These are phyloP conservation scores for Cunninghamia lanceolata DNA, from an alignment of 75 land plant genomes.

Conservation along the genomic window DNA sequence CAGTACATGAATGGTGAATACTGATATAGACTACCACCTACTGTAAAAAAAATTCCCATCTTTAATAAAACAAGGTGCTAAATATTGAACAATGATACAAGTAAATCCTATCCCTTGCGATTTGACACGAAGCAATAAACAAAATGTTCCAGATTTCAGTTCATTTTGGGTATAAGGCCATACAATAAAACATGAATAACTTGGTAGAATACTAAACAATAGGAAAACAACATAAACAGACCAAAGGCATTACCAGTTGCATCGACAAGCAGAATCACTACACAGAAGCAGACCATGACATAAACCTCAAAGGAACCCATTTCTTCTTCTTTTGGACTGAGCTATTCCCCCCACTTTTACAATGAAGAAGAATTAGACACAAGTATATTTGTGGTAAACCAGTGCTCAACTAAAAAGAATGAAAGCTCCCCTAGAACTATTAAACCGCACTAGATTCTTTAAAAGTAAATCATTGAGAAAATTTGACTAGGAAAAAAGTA, in stretches of 20 bases:
- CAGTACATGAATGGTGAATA: background rate
- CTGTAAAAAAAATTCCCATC: background rate
- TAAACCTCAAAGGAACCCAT: background rate
- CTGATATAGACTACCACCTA: background rate
- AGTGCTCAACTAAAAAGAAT: background rate
- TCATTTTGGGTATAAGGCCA: background rate
- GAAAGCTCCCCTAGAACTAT: background rate
- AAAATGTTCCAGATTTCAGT: background rate
- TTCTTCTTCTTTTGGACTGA: background rate
- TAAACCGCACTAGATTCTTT: background rate
- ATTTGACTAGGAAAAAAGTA: background rate
- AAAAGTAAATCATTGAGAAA: background rate
- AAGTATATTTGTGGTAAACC: too few relatives aligned
- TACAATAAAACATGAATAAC: background rate
- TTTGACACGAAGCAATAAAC: background rate
- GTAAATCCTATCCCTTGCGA: background rate
- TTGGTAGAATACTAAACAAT: background rate
- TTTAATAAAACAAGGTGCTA: background rate
- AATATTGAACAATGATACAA: background rate
- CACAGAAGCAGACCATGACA: background rate
- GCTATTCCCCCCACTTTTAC: background rate
- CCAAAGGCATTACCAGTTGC: background rate
- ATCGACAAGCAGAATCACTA: background rate
- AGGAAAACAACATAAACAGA: background rate
- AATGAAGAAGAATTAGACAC: background rate